A percentile compares a stretch with the other conserved stretches of the same genome.
phyloP scores from a whole-genome alignment of 75 land plant genomes.

The Cupressus sempervirens region DNA sequence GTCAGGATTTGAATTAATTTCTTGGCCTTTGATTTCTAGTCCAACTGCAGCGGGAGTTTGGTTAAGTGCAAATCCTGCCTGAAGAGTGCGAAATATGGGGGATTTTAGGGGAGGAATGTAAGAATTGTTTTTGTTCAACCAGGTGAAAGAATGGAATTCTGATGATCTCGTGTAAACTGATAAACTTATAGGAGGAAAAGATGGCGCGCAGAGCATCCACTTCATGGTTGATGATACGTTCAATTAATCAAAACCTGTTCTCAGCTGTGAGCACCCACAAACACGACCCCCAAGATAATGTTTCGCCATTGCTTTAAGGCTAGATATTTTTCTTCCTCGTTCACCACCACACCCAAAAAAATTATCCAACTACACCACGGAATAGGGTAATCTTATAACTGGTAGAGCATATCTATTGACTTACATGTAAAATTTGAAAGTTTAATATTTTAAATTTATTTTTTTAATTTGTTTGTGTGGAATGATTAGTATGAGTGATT shows the following conservation, averaged over 20 bases:
- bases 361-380: too few species aligned
- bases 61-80: not conserved
- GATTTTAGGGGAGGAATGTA: not conserved
- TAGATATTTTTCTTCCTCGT: too few species aligned
- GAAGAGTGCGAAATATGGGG: not conserved
- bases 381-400: too few species aligned
- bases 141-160: not conserved
- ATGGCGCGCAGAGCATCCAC: not conserved
- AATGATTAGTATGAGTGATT: too few species aligned
- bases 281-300: too few species aligned
- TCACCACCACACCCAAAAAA: too few species aligned
- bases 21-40: not conserved
- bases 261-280: not conserved
- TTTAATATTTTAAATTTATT: too few species aligned
- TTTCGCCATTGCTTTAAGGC: too few species aligned
- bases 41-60: not conserved
- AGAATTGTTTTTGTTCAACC: not conserved
- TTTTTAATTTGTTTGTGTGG: too few species aligned
- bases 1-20: not conserved
- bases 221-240: not conserved
- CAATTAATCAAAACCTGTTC: not conserved
- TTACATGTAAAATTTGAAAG: too few species aligned
- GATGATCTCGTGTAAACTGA: not conserved
- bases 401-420: too few species aligned
- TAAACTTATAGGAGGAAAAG: not conserved